phyloP scores from a whole-genome alignment of 257 asterid genomes.

The Echites panduratus region DNA sequence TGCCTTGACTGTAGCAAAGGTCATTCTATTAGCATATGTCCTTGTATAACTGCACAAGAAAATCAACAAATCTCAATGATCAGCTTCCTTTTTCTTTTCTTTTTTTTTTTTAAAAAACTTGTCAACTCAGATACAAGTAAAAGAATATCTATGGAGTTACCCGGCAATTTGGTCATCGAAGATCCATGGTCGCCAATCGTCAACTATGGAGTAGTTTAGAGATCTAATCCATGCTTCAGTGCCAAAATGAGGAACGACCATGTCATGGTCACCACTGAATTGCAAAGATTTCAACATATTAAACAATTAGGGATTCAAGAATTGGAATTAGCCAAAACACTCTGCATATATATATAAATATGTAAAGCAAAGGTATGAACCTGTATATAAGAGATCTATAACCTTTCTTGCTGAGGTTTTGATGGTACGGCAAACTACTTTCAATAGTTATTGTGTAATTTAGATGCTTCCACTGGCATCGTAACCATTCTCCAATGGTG shows the following conservation, averaged over 20 bases:
- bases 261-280: conserved; percentile 31
- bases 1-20: conserved; percentile 35
- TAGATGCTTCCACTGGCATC: conserved; percentile 10
- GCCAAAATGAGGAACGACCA: conserved; percentile 12
- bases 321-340: no score
- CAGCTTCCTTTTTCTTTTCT: neutral
- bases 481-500: conserved; percentile 17
- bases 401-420: conserved; percentile 27
- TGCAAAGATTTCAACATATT: neutral
- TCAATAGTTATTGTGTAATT: neutral
- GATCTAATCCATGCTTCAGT: conserved; percentile 33
- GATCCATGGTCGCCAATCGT: conserved; percentile 32
- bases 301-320: neutral
- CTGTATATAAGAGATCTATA: conserved; percentile 34
- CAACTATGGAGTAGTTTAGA: conserved; percentile 20
- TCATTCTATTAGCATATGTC: conserved; percentile 28
- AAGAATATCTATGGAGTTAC: no score
- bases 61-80: neutral
- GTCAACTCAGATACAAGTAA: no score
- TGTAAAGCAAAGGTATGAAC: conserved; percentile 8
- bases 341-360: no score
- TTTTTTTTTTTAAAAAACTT: no score
- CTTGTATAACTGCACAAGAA: conserved; percentile 28
- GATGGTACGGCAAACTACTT: conserved; percentile 17
- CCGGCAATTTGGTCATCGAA: conserved; percentile 32